Conservation (phyloP, 148 eudicot genomes). For the Chenopodium formosanum region DNA sequence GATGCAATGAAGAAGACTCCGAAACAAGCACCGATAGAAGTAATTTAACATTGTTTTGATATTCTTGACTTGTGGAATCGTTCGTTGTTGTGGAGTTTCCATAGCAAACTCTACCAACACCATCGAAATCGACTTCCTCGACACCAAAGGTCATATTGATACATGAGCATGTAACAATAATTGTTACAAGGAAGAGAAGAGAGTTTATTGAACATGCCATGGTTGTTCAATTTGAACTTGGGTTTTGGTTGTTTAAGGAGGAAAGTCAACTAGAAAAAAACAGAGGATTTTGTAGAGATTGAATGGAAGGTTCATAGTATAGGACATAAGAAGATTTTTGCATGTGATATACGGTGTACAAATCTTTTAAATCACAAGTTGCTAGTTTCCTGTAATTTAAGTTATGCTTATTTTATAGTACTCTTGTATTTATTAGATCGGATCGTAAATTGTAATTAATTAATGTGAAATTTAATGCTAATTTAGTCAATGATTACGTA, state of each 20-base stretch:
- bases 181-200: neutral
- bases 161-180: neutral
- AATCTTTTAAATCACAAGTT: neutral
- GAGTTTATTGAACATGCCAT: neutral
- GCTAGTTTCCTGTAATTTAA: neutral
- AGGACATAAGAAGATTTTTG: neutral
- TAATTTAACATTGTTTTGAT: neutral
- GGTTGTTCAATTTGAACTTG: neutral
- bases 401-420: neutral
- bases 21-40: constrained; percentile 6
- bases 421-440: neutral
- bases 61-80: neutral
- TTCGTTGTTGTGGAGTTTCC: neutral
- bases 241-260: neutral
- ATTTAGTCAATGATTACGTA: neutral
- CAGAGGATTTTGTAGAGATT: neutral
- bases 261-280: constrained; percentile 1
- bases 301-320: neutral
- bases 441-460: neutral
- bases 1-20: constrained; percentile 1
- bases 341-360: neutral
- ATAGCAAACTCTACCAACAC: neutral
- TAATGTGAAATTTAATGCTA: neutral
- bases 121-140: neutral
- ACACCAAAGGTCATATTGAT: too few species aligned